Evolutionary conservation across 352 stramenopile species (phyloP).

Genomic region (Thalassiosira mediterranea): DNA sequence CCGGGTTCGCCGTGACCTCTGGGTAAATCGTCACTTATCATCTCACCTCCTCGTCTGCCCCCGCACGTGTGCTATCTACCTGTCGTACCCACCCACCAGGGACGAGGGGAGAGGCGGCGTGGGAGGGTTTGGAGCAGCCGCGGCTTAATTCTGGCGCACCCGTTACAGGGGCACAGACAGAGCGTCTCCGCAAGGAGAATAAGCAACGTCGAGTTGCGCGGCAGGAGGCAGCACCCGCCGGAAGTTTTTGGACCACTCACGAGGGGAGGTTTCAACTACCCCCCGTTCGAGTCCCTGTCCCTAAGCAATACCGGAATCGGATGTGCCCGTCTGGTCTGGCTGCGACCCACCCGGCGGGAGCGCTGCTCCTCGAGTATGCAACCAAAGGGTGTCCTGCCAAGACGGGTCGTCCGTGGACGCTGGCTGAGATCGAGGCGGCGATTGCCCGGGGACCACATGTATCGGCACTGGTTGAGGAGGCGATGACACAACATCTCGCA

Average conservation of each 20-base stretch:
- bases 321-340: slow-evolving; percentile 22
- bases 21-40: too few species aligned
- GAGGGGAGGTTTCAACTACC: not conserved
- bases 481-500: not conserved
- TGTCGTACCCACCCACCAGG: not conserved
- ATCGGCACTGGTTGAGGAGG: slow-evolving; percentile 8
- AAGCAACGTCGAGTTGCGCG: not conserved
- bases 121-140: not conserved
- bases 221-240: not conserved
- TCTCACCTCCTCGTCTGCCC: not conserved
- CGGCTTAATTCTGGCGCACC: not conserved
- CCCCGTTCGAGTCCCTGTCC: not conserved
- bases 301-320: not conserved
- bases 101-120: not conserved
- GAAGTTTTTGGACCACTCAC: not conserved
- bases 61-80: not conserved
- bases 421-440: slow-evolving; percentile 17
- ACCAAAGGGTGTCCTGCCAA: slow-evolving; percentile 6
- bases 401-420: slow-evolving; percentile 8
- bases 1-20: too few species aligned
- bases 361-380: slow-evolving; percentile 7
- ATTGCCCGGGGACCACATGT: slow-evolving; percentile 8
- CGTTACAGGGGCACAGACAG: not conserved
- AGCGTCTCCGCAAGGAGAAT: not conserved
- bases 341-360: slow-evolving; percentile 2